Conservation (phyloP, 768 basidiomycete species). For the Pleurotus tuoliensis region DNA sequence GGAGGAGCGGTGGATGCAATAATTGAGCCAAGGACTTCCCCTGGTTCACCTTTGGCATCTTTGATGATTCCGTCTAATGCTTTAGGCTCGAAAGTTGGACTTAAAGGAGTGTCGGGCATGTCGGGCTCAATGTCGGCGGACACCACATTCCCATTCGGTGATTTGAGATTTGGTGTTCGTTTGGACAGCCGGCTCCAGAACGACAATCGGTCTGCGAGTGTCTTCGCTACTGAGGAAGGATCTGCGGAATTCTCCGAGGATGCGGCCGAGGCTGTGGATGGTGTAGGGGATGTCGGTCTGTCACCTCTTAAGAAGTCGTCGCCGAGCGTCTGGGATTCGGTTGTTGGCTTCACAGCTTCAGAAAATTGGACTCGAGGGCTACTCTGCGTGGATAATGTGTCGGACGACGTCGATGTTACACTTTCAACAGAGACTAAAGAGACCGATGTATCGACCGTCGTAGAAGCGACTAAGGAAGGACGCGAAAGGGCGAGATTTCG, state of each 20-base stretch:
- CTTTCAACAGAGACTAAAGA: not conserved
- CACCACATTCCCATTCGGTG: not conserved
- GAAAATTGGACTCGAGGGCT: constrained; percentile 11
- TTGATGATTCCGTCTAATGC: constrained; percentile 42
- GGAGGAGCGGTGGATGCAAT: constrained; percentile 58
- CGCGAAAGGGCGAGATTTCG: constrained; percentile 41
- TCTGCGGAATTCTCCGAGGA: constrained; percentile 42
- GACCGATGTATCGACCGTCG: constrained; percentile 16
- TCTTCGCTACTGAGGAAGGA: constrained; percentile 56
- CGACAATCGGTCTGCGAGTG: constrained; percentile 61
- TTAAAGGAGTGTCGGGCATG: constrained; percentile 7
- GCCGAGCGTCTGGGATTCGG: constrained; percentile 9
- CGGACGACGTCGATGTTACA: not conserved
- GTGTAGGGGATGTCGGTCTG: constrained; percentile 29
- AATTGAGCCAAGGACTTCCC: constrained; percentile 53
- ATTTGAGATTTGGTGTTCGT: constrained; percentile 23
- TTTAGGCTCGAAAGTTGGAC: constrained; percentile 27
- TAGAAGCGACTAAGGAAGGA: constrained; percentile 39
- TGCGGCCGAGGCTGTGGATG: constrained; percentile 50
- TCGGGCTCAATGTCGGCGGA: not conserved
- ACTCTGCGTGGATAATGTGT: not conserved
- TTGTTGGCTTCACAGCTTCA: not conserved
- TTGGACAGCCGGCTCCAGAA: constrained; percentile 70
- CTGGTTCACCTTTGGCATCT: constrained; percentile 42
- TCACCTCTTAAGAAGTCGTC: constrained; percentile 9